Evolutionary conservation across 2,329 filamentous ascomycete genomes (phyloP).

Genomic region (Zasmidium angulare): DNA sequence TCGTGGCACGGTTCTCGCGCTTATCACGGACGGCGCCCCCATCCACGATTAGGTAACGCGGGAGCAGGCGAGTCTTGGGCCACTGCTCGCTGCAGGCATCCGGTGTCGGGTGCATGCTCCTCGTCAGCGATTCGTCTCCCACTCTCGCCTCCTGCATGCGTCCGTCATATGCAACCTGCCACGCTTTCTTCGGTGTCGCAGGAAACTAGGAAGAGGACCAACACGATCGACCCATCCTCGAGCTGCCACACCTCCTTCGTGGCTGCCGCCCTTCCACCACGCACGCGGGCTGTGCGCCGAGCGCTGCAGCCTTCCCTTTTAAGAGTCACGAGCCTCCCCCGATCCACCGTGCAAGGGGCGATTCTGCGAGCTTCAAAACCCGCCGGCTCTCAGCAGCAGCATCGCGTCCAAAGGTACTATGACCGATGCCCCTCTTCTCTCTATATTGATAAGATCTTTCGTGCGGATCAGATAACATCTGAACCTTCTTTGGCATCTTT

Average conservation of each 20-base stretch:
- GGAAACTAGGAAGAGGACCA: background rate
- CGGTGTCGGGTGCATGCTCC: background rate
- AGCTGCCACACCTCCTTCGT: background rate
- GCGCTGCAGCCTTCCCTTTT: background rate
- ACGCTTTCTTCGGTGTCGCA: background rate
- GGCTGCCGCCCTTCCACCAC: background rate
- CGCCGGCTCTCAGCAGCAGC: background rate
- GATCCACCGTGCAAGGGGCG: background rate
- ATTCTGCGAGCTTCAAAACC: background rate
- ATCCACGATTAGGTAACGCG: background rate
- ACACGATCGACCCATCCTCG: background rate
- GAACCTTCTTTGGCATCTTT: conserved; percentile 7
- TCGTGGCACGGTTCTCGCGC: background rate
- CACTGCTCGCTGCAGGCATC: background rate
- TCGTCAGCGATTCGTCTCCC: background rate
- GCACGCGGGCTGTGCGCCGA: background rate
- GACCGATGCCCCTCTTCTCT: background rate
- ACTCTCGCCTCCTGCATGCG: background rate
- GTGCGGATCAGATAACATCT: conserved; percentile 14
- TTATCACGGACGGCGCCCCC: background rate
- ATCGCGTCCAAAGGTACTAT: background rate
- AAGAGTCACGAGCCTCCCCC: background rate
- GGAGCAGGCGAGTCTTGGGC: background rate
- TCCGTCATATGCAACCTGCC: background rate
- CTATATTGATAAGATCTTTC: background rate